Conservation (phyloP, 169 alveolate species). For the Plasmodium fragile region DNA sequence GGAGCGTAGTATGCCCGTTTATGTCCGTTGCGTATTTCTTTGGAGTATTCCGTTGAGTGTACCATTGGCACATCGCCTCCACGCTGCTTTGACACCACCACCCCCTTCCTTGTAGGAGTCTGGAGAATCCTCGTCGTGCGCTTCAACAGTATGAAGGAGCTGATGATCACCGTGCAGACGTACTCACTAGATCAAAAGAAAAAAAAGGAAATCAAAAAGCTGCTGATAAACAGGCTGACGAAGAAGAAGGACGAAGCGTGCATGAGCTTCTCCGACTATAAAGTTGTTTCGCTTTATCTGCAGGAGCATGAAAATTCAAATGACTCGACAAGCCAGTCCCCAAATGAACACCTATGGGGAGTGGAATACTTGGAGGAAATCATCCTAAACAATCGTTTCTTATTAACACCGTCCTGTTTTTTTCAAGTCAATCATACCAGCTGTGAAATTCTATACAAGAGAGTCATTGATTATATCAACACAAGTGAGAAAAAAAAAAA, state of each 20-base stretch:
- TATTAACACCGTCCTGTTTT: constrained; percentile 75
- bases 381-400: constrained; percentile 53
- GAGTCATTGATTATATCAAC: constrained; percentile 56
- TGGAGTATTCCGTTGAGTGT: background rate
- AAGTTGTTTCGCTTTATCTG: constrained; percentile 57
- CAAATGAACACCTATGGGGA: constrained; percentile 77
- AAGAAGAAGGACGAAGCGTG: constrained; percentile 56
- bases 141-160: constrained; percentile 42
- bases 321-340: constrained; percentile 56
- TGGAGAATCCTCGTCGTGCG: constrained; percentile 74
- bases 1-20: background rate
- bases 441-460: constrained; percentile 66
- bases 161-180: constrained; percentile 73
- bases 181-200: constrained; percentile 62
- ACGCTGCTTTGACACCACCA: background rate
- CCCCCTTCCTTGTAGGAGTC: constrained; percentile 4
- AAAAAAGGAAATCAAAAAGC: constrained; percentile 64
- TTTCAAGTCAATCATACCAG: constrained; percentile 75
- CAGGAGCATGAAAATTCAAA: constrained; percentile 75
- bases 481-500: constrained; percentile 30
- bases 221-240: constrained; percentile 59
- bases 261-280: constrained; percentile 34
- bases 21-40: background rate
- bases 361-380: constrained; percentile 63
- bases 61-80: background rate